A percentile compares a stretch with the other conserved stretches of the same genome.
These are phyloP conservation scores for Cyberlindnera mycetangii DNA, from an alignment of 805 yeast genomes.

Conservation along the genomic window DNA sequence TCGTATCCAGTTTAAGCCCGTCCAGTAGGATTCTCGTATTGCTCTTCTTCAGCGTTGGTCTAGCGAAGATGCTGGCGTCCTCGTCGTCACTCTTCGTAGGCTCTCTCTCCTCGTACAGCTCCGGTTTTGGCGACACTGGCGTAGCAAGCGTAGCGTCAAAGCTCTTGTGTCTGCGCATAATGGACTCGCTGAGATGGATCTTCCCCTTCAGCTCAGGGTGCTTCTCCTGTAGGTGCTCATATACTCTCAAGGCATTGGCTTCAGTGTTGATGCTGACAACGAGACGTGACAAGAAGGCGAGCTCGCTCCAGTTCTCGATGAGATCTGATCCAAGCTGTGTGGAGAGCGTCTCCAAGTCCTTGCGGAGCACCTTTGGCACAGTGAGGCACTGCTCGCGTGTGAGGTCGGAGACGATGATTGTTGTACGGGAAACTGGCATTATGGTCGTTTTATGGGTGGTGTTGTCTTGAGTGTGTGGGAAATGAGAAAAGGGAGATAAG, in stretches of 20 bases:
- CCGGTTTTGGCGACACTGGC: slow-evolving; percentile 20
- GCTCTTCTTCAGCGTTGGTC: background rate
- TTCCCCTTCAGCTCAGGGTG: slow-evolving; percentile 23
- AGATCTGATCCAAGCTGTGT: background rate
- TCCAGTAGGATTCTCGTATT: slow-evolving; percentile 14
- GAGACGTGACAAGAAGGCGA: slow-evolving; percentile 40
- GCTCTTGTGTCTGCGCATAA: slow-evolving; percentile 30
- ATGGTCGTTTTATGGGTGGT: background rate
- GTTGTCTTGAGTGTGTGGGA: background rate
- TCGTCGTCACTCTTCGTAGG: slow-evolving; percentile 18
- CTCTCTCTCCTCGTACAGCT: slow-evolving; percentile 24
- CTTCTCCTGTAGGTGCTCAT: slow-evolving; percentile 17
- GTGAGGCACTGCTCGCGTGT: slow-evolving; percentile 20
- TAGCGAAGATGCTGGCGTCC: background rate
- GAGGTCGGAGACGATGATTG: slow-evolving; percentile 25
- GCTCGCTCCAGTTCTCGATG: slow-evolving; percentile 36
- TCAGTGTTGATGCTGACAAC: slow-evolving; percentile 35
- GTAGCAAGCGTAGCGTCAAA: slow-evolving; percentile 22
- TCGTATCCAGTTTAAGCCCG: slow-evolving; percentile 15
- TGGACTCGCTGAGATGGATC: slow-evolving; percentile 34
- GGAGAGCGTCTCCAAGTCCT: slow-evolving; percentile 14
- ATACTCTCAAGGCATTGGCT: slow-evolving; percentile 25
- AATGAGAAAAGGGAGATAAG: background rate
- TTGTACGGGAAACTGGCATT: slow-evolving; percentile 18
- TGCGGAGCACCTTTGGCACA: slow-evolving; percentile 19